A percentile compares a stretch with the other conserved stretches of the same genome.
Conservation (phyloP, 495 filamentous ascomycete genomes). For the Neurospora sp. region DNA sequence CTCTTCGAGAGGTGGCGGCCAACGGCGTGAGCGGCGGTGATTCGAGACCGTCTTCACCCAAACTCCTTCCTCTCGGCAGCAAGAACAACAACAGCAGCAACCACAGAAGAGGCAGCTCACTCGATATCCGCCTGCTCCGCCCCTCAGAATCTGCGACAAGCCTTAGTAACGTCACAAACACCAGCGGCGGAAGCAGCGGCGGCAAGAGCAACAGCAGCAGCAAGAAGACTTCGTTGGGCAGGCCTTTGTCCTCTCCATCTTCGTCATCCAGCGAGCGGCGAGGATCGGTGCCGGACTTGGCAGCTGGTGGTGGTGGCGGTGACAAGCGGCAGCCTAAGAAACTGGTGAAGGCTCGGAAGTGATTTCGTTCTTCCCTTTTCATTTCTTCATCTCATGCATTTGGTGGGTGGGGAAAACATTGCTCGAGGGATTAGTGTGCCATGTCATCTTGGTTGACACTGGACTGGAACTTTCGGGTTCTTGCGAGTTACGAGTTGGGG, state of each 20-base stretch:
- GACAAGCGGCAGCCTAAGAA: slow-evolving; percentile 18
- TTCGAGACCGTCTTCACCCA: neutral
- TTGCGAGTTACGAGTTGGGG: neutral
- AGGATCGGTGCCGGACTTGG: neutral
- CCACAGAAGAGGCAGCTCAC: neutral
- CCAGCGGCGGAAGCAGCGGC: neutral
- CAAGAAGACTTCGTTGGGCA: slow-evolving; percentile 2
- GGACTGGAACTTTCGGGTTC: too few relatives aligned
- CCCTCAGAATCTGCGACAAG: neutral
- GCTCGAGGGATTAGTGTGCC: too few relatives aligned
- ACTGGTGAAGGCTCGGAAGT: slow-evolving; percentile 17
- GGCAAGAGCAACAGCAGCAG: neutral
- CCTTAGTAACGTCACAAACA: neutral
- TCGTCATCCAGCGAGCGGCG: neutral
- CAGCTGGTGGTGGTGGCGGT: neutral
- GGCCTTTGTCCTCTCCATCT: slow-evolving; percentile 2
- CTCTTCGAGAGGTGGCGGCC: neutral
- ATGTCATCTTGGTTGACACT: too few relatives aligned
- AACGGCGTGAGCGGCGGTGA: neutral
- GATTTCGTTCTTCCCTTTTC: neutral
- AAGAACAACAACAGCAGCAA: neutral
- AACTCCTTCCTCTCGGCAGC: neutral
- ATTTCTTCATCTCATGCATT: neutral
- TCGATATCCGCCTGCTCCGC: neutral
- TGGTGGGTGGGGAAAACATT: too few relatives aligned